Evolutionary conservation across 2,329 filamentous ascomycete genomes (phyloP).

Genomic region (Claviceps arundinis): DNA sequence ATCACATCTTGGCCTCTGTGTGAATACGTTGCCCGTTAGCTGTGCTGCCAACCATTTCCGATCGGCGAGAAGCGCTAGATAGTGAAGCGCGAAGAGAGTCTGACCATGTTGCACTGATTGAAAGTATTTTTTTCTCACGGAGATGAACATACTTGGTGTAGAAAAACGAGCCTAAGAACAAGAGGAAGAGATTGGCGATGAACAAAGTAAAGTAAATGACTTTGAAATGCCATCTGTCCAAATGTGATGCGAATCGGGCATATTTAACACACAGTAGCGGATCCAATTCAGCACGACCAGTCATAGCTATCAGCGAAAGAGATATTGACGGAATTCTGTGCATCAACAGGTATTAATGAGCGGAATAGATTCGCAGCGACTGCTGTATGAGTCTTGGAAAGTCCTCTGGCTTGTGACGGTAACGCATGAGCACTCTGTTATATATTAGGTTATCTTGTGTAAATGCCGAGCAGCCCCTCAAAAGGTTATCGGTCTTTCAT

Average conservation of each 20-base stretch:
- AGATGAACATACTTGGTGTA: conserved; percentile 24
- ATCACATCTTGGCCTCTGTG: conserved; percentile 23
- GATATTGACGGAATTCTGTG: too few relatives aligned
- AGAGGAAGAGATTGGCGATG: conserved; percentile 26
- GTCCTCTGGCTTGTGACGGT: too few relatives aligned
- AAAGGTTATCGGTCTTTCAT: too few relatives aligned
- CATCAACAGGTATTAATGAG: too few relatives aligned
- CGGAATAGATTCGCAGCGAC: too few relatives aligned
- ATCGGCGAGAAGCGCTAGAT: too few relatives aligned
- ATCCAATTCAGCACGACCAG: conserved; percentile 7
- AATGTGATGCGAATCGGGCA: conserved; percentile 29
- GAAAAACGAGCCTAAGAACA: conserved; percentile 30
- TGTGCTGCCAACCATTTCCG: too few relatives aligned
- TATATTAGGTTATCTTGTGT: too few relatives aligned
- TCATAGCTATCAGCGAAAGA: background rate
- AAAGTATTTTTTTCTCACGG: background rate
- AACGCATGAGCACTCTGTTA: too few relatives aligned
- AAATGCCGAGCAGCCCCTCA: background rate
- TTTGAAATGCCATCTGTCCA: conserved; percentile 29
- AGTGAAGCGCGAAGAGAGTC: too few relatives aligned
- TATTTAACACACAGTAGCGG: conserved; percentile 24
- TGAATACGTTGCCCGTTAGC: background rate
- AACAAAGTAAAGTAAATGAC: conserved; percentile 35
- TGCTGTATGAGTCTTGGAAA: too few relatives aligned
- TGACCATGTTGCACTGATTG: too few relatives aligned